Conservation (phyloP, 2,329 filamentous ascomycete species). For the Fusarium equiseti region DNA sequence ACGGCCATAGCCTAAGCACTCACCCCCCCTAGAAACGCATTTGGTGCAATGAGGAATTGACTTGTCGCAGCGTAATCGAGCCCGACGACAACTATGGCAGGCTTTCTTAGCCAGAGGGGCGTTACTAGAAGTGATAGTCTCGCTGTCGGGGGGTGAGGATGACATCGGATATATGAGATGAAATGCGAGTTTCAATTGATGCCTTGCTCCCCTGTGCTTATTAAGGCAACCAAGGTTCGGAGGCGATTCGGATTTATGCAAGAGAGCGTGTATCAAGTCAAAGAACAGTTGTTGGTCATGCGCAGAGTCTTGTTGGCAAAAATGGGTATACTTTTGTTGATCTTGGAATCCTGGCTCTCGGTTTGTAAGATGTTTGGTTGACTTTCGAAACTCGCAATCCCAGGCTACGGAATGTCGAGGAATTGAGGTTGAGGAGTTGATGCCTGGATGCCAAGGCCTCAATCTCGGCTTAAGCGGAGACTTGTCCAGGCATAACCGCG, state of each 20-base stretch:
- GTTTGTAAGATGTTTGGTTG: slow-evolving; percentile 41
- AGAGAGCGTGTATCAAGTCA: background rate
- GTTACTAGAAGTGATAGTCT: slow-evolving; percentile 20
- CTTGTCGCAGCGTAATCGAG: slow-evolving; percentile 64
- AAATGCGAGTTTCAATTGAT: slow-evolving; percentile 12
- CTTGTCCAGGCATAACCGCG: slow-evolving; percentile 1
- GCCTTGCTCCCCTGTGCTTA: slow-evolving; percentile 26
- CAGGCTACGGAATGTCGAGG: slow-evolving; percentile 25
- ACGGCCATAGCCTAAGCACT: slow-evolving; percentile 67
- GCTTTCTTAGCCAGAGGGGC: slow-evolving; percentile 46
- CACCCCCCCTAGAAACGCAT: slow-evolving; percentile 60
- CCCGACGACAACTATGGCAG: slow-evolving; percentile 66
- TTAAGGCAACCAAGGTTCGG: slow-evolving; percentile 24
- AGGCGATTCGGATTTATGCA: background rate
- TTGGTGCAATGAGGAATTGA: slow-evolving; percentile 64
- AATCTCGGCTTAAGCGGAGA: slow-evolving; percentile 25
- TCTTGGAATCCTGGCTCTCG: slow-evolving; percentile 27
- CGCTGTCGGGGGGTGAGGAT: slow-evolving; percentile 36
- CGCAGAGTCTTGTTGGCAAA: slow-evolving; percentile 2
- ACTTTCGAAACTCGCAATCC: slow-evolving; percentile 19
- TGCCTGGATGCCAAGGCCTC: slow-evolving; percentile 20
- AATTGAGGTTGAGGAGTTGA: slow-evolving; percentile 3
- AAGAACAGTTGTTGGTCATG: slow-evolving; percentile 6
- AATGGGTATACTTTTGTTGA: slow-evolving; percentile 33
- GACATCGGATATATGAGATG: slow-evolving; percentile 34